A percentile compares a stretch with the other conserved stretches of the same genome.
phyloP scores from a whole-genome alignment of 2,329 filamentous ascomycete genomes.

The Leptosphaerulina australis region DNA sequence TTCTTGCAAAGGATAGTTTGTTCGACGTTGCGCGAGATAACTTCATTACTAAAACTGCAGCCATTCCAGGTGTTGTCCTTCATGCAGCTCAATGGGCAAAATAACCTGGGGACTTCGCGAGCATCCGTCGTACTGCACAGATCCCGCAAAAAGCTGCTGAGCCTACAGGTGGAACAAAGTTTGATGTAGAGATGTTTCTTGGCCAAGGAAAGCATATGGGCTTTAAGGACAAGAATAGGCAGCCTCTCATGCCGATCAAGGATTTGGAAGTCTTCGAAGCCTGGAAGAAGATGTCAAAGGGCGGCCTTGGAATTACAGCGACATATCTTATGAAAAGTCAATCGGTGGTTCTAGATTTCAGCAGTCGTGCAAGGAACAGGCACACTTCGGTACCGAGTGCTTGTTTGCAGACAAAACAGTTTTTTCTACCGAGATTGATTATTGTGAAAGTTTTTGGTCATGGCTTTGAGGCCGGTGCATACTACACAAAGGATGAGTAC shows the following conservation, averaged over 20 bases:
- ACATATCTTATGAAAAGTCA: slow-evolving; percentile 15
- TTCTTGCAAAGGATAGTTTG: slow-evolving; percentile 10
- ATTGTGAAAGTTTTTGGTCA: slow-evolving; percentile 18
- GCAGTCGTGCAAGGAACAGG: slow-evolving; percentile 15
- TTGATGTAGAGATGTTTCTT: slow-evolving; percentile 15
- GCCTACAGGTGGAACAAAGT: slow-evolving; percentile 6
- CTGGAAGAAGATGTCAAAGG: slow-evolving; percentile 17
- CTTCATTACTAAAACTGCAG: slow-evolving; percentile 10
- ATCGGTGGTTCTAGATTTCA: slow-evolving; percentile 16
- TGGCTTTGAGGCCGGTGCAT: slow-evolving; percentile 13
- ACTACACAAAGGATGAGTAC: slow-evolving; percentile 16
- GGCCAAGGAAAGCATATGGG: slow-evolving; percentile 16
- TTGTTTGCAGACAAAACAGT: slow-evolving; percentile 14
- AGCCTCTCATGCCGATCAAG: slow-evolving; percentile 10
- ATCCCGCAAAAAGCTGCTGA: slow-evolving; percentile 13
- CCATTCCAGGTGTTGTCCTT: slow-evolving; percentile 12
- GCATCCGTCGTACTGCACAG: slow-evolving; percentile 11
- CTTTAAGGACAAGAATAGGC: slow-evolving; percentile 14
- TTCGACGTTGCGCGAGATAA: slow-evolving; percentile 15
- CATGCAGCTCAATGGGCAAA: slow-evolving; percentile 12
- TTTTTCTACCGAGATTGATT: slow-evolving; percentile 15
- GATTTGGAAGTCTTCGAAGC: slow-evolving; percentile 14
- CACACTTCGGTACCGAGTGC: slow-evolving; percentile 13
- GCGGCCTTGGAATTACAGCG: slow-evolving; percentile 13
- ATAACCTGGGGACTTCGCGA: slow-evolving; percentile 12